Evolutionary conservation across 768 basidiomycete species (phyloP).

Genomic region (Rhodotorula sphaerocarpa): DNA sequence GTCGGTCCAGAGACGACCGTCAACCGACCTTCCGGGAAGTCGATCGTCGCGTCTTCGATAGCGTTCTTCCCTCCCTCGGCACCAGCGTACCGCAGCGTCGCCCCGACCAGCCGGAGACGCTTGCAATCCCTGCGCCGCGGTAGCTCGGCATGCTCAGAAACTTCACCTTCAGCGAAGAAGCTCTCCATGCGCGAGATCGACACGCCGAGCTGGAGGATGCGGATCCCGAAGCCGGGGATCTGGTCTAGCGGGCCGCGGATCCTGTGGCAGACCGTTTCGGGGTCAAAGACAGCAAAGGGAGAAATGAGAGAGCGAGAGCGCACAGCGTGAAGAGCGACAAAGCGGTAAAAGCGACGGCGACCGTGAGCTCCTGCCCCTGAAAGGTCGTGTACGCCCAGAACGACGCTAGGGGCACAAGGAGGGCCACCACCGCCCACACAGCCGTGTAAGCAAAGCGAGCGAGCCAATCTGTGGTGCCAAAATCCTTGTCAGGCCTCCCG

Average conservation of each 20-base stretch:
- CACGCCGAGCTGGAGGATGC: slow-evolving; percentile 61
- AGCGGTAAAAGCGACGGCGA: slow-evolving; percentile 77
- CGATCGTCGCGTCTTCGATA: slow-evolving; percentile 57
- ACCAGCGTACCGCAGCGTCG: slow-evolving; percentile 28
- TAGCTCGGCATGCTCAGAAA: slow-evolving; percentile 26
- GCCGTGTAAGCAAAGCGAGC: slow-evolving; percentile 2
- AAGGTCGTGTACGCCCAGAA: slow-evolving; percentile 37
- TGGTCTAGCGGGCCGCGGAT: slow-evolving; percentile 57
- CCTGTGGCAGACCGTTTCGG: background rate
- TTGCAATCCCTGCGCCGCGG: background rate
- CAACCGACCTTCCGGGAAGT: slow-evolving; percentile 64
- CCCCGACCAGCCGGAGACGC: background rate
- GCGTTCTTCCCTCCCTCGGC: slow-evolving; percentile 46
- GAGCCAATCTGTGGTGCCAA: background rate
- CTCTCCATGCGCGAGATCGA: slow-evolving; percentile 58
- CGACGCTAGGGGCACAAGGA: slow-evolving; percentile 18
- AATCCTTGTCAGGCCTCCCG: no score
- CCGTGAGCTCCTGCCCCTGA: slow-evolving; percentile 64
- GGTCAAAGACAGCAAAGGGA: background rate
- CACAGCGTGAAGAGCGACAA: slow-evolving; percentile 77
- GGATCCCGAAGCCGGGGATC: slow-evolving; percentile 70
- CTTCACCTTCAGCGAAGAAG: slow-evolving; percentile 49
- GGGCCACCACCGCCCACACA: slow-evolving; percentile 10
- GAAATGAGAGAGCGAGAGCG: background rate
- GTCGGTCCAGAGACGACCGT: slow-evolving; percentile 54